Evolutionary conservation across 768 basidiomycete species (phyloP).

Genomic region (Termitomyces sp.): DNA sequence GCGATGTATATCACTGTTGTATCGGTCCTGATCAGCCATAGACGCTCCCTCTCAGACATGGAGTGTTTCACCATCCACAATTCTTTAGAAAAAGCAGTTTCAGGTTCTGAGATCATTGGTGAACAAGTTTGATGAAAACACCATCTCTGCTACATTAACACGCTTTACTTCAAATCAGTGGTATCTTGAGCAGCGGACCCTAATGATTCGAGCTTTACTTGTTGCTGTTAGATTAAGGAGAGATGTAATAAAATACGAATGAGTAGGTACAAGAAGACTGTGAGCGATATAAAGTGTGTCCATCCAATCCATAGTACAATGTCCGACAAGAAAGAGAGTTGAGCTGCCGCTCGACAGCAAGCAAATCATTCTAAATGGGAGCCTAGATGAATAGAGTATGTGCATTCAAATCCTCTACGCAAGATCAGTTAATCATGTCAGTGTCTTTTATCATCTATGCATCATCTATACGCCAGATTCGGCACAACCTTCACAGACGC

Average conservation of each 20-base stretch:
- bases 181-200: not conserved
- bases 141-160: not conserved
- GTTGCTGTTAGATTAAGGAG: not conserved
- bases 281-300: not conserved
- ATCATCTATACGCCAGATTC: conserved; percentile 3
- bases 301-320: conserved; percentile 7
- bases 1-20: conserved; percentile 7
- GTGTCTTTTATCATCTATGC: not conserved
- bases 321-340: not conserved
- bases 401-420: not conserved
- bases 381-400: not conserved
- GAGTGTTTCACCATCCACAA: conserved; percentile 3
- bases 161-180: not conserved
- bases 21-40: conserved; percentile 1
- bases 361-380: not conserved
- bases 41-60: conserved; percentile 5
- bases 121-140: not conserved
- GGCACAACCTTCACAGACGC: conserved; percentile 10
- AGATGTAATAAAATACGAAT: not conserved
- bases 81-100: not conserved
- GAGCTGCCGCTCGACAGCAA: not conserved
- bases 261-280: not conserved
- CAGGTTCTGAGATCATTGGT: not conserved
- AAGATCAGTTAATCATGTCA: not conserved
- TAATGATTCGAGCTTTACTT: not conserved